Base-by-base conservation (phyloP, 371 early-diverging fungal species). In the Syncephalastrum monosporum region DNA sequence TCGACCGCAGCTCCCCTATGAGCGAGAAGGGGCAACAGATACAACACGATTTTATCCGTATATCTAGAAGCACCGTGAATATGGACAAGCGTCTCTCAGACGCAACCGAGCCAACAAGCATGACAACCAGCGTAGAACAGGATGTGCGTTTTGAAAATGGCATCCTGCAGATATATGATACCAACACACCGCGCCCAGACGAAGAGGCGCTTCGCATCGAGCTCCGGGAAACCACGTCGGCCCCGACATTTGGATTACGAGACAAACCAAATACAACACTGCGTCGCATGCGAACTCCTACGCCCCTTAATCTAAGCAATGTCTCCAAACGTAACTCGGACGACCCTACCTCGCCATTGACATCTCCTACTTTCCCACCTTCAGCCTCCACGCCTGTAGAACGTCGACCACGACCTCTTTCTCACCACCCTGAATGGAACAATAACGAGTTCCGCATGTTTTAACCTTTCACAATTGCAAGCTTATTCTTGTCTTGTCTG, bases 111-210 rank as follows among this genome's bases (percentile, higher is more conserved):
- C 38, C 5, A 0, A 1, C 38, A 2, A 33, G 38, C 12, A 33
- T 33, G 38, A 12, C 38, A 12, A 33, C 38, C 38, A 33, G 38
- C 38, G 38, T 33, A 10, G 38, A 33, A 33, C 90, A 89, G 64
- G 93, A 92, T 68, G 92, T 97, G 38, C 88, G 98, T 48, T 77
- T 87, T 55, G 94, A 94, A 70, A 97, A 97, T 85, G 96, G 97
- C 94, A 86, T 56, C 68, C 50, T 27, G 21, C 27, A 41, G 50
- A 33, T 33, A 5, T 33, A 33, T 33, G 38, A 33, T 33, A 33
- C 38, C 38, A 33, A 33, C 38, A 33, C 38, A 12, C 38, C 38
- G 10, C 38, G 38, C 38, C 38, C 38, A 33, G 38, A 33, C 12
- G 38, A 33, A 33, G 38, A 33, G 38, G 38, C 38, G 38, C 38